These are phyloP conservation scores for Chiua sp. DNA, from an alignment of 1,284 basidiomycete species.

Conservation along the genomic window DNA sequence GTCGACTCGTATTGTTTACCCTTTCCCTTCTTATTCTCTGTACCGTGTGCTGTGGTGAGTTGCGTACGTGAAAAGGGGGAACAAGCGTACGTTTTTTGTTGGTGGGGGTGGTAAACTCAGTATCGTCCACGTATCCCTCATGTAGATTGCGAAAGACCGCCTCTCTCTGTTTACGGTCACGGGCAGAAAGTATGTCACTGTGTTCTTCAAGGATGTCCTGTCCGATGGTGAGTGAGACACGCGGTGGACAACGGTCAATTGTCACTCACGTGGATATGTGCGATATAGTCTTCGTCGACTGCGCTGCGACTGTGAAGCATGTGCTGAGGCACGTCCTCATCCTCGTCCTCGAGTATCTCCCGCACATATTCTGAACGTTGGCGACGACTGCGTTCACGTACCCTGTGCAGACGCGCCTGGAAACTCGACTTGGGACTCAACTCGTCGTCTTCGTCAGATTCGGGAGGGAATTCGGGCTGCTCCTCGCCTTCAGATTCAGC, in stretches of 20 bases:
- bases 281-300: slow-evolving; percentile 67
- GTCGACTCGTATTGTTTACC: slow-evolving; percentile 40
- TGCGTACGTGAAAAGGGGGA: slow-evolving; percentile 16
- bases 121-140: slow-evolving; percentile 58
- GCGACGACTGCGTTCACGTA: slow-evolving; percentile 43
- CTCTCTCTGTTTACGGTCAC: slow-evolving; percentile 58
- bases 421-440: slow-evolving; percentile 56
- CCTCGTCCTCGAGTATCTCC: slow-evolving; percentile 32
- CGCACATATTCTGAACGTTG: slow-evolving; percentile 23
- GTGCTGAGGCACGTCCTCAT: slow-evolving; percentile 9
- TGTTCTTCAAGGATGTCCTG: slow-evolving; percentile 55
- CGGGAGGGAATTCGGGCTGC: slow-evolving; percentile 33
- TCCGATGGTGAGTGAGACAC: slow-evolving; percentile 6
- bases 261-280: slow-evolving; percentile 61
- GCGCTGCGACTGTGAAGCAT: slow-evolving; percentile 55
- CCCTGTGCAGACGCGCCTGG: slow-evolving; percentile 52
- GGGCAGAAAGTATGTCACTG: slow-evolving; percentile 40
- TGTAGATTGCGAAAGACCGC: slow-evolving; percentile 67
- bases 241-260: background rate
- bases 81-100: slow-evolving; percentile 28
- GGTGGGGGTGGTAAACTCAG: slow-evolving; percentile 37
- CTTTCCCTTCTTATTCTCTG: slow-evolving; percentile 52
- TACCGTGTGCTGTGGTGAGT: slow-evolving; percentile 37
- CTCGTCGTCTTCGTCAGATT: slow-evolving; percentile 33
- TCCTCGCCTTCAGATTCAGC: slow-evolving; percentile 34